Percentiles rank a stretch among this genome's conserved stretches.
These are phyloP conservation scores for Blastobotrys arbuscula DNA, from an alignment of 1,139 yeast genomes.

Conservation along the genomic window DNA sequence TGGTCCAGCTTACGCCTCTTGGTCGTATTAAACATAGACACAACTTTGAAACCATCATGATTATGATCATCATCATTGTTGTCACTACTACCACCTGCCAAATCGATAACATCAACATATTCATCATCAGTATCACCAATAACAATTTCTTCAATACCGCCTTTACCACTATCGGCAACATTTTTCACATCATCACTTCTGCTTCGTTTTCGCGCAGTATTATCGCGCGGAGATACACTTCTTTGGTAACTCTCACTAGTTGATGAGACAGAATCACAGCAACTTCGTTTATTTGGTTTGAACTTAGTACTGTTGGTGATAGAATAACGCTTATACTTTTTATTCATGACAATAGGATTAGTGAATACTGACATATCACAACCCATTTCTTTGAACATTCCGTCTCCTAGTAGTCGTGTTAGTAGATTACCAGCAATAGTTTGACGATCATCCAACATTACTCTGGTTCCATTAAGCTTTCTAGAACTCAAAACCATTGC, in stretches of 20 bases:
- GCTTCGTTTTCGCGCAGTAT: too few species aligned
- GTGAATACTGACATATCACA: not conserved
- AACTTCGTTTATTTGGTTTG: not conserved
- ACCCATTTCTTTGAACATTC: not conserved
- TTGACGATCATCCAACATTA: not conserved
- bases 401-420: not conserved
- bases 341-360: not conserved
- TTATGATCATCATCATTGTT: not conserved
- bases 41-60: not conserved
- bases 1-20: not conserved
- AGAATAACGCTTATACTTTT: not conserved
- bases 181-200: not conserved
- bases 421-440: not conserved
- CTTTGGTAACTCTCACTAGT: not conserved
- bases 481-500: not conserved
- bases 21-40: not conserved
- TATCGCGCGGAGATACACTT: not conserved
- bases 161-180: not conserved
- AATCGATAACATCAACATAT: not conserved
- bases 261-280: not conserved
- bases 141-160: too few species aligned
- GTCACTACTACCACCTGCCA: not conserved
- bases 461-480: not conserved
- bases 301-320: too few species aligned
- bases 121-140: not conserved